Base-by-base conservation (phyloP, 2,329 filamentous ascomycete genomes). In the Escovopsis sp. region DNA sequence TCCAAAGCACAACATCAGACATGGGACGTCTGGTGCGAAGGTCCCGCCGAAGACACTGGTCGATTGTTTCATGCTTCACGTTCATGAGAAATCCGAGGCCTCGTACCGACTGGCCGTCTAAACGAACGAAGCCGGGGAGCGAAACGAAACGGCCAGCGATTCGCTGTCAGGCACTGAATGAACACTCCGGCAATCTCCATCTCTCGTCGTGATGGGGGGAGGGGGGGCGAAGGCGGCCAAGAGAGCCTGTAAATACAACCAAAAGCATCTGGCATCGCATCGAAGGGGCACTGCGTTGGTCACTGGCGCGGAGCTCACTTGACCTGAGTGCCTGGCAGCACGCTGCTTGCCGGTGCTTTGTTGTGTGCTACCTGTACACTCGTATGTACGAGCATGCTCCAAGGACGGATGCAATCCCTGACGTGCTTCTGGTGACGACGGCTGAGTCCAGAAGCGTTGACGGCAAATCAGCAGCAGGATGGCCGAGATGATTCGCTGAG, bases 1-100 rank as follows among this genome's bases (percentile, higher is more conserved):
- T 47, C 54, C 53, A 52, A 68, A 72, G 52, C 69, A 72, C 43
- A 60, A 57, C 43, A 60, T 57, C 47, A 71, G 47, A 44, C 62
- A 64, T 48, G 62, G 59, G 45, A 72, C 60, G 66, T 68, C 72
- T 46, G 67, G 67, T 45, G 60, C 51, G 53, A 62, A 63, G 37
- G 59, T 56, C 52, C 61, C 61, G 54, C 56, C 53, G 47, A 66
- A 55, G 52, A 66, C 61, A 53, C 58, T 60, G 57, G 57, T 60
- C 53, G 63, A 55, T 49, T 53, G 49, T 55, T 60, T 65, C 64
- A 68, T 68, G 47, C 53, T 59, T 55, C 43, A 42, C 43, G 37
- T 25, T 25, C 15, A 43, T 25, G 40, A 25, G 24, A 25, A 40
- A 16, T 36, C 34, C 14, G 15, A 36, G 27, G 42, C 42, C 31